A percentile compares a stretch with the other conserved stretches of the same genome.
These are phyloP conservation scores for Lavandula angustifolia DNA, from an alignment of 257 asterid genomes.

Conservation along the genomic window DNA sequence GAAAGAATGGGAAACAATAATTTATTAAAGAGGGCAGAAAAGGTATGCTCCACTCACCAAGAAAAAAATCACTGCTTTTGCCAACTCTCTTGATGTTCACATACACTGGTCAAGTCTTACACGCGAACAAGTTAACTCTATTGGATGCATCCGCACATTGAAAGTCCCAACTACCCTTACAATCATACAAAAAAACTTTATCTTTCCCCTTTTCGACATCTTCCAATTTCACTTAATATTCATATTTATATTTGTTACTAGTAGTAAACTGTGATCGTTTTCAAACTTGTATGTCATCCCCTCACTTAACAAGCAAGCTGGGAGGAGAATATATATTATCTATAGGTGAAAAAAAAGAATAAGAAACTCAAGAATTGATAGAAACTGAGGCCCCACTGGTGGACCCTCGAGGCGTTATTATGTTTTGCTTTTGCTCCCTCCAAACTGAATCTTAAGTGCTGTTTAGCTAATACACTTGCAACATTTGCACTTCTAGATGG, in stretches of 20 bases:
- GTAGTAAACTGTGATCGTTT: neutral
- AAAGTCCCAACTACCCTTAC: conserved; percentile 40
- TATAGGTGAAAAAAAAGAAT: neutral
- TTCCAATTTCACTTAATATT: conserved; percentile 1
- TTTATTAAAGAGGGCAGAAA: conserved; percentile 34
- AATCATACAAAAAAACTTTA: conserved; percentile 12
- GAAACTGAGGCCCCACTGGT: conserved; percentile 47
- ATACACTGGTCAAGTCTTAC: conserved; percentile 56
- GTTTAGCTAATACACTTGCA: conserved; percentile 32
- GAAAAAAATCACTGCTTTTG: conserved; percentile 36
- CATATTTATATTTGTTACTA: too few relatives aligned
- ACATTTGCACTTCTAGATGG: conserved; percentile 24
- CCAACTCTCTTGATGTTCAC: conserved; percentile 50
- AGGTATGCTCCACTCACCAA: conserved; percentile 44
- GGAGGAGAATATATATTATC: neutral
- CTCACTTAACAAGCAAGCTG: conserved; percentile 22
- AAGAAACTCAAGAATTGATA: conserved; percentile 28
- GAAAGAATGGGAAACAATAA: conserved; percentile 32
- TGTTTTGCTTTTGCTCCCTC: conserved; percentile 39
- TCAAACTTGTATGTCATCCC: neutral
- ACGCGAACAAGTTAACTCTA: conserved; percentile 49
- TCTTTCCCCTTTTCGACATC: conserved; percentile 2
- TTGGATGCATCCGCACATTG: conserved; percentile 31
- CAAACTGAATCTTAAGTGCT: conserved; percentile 31
- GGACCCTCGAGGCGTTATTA: conserved; percentile 57